phyloP scores from a whole-genome alignment of 2,329 filamentous ascomycete genomes.

The Ceratocystis papillata region DNA sequence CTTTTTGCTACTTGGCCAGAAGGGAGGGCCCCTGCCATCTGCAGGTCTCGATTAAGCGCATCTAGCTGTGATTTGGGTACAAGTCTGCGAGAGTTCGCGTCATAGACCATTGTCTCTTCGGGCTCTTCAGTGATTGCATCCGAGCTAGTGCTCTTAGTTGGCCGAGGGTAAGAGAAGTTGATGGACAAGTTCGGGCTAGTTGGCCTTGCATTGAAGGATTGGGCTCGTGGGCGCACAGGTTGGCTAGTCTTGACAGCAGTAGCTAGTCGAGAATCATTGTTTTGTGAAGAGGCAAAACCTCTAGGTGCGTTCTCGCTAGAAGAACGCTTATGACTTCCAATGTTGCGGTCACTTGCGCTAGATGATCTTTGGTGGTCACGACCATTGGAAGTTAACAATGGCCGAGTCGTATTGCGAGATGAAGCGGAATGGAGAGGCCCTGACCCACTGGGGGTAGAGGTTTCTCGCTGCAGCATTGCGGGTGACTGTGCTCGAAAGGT shows the following conservation, averaged over 20 bases:
- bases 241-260: conserved; percentile 11
- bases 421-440: not conserved
- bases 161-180: conserved; percentile 49
- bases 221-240: conserved; percentile 36
- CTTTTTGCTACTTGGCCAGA: conserved; percentile 35
- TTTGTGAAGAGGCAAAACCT: conserved; percentile 40
- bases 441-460: conserved; percentile 36
- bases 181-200: conserved; percentile 44
- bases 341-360: conserved; percentile 35
- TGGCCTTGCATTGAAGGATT: conserved; percentile 34
- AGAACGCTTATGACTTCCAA: conserved; percentile 38
- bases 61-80: conserved; percentile 34
- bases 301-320: conserved; percentile 35
- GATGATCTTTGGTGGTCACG: conserved; percentile 25
- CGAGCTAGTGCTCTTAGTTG: conserved; percentile 36
- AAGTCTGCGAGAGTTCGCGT: conserved; percentile 56
- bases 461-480: conserved; percentile 36
- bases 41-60: conserved; percentile 19
- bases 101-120: conserved; percentile 46
- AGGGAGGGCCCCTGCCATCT: conserved; percentile 31
- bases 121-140: conserved; percentile 30
- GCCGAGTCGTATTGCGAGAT: not conserved
- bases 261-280: conserved; percentile 32
- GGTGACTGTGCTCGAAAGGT: conserved; percentile 74
- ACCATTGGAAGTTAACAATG: conserved; percentile 4